phyloP scores from a whole-genome alignment of 805 yeast genomes.

The Scheffersomyces amazonensis region DNA sequence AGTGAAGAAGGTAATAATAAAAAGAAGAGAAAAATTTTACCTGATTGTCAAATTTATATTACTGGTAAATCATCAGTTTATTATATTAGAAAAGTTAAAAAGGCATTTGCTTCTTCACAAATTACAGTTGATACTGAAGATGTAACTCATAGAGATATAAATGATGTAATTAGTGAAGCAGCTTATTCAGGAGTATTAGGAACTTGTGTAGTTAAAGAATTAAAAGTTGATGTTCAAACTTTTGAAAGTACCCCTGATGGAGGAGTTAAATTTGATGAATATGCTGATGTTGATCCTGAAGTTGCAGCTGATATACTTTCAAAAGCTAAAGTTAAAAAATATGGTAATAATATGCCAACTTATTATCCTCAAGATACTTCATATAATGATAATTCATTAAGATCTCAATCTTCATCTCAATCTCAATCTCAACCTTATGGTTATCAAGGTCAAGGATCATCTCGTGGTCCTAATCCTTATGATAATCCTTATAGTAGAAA shows the following conservation, averaged over 20 bases:
- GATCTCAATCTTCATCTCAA: too few species aligned
- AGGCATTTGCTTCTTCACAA: slow-evolving; percentile 37
- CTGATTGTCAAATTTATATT: slow-evolving; percentile 43
- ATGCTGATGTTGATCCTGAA: slow-evolving; percentile 61
- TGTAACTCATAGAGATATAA: slow-evolving; percentile 23
- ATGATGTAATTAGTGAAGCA: slow-evolving; percentile 58
- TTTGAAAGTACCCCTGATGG: slow-evolving; percentile 70
- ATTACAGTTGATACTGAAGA: slow-evolving; percentile 37
- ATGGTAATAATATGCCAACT: slow-evolving; percentile 14
- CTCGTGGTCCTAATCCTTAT: not conserved
- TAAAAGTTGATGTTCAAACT: slow-evolving; percentile 64
- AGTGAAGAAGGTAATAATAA: slow-evolving; percentile 8
- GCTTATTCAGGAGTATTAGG: slow-evolving; percentile 79
- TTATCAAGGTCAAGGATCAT: slow-evolving; percentile 1
- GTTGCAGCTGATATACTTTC: slow-evolving; percentile 62
- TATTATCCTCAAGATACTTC: slow-evolving; percentile 10
- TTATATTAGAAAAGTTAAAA: slow-evolving; percentile 35
- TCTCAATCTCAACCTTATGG: slow-evolving; percentile 1
- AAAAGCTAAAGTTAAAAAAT: slow-evolving; percentile 35
- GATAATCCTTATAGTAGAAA: slow-evolving; percentile 1
- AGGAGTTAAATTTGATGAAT: slow-evolving; percentile 80
- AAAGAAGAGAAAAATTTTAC: slow-evolving; percentile 16
- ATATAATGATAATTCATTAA: slow-evolving; percentile 8
- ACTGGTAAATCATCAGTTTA: slow-evolving; percentile 37
- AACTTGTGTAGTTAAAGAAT: slow-evolving; percentile 59